Percentiles rank a stretch among this genome's conserved stretches.
These are phyloP conservation scores for Leucogyrophana mollusca DNA, from an alignment of 768 basidiomycete species.

Conservation along the genomic window DNA sequence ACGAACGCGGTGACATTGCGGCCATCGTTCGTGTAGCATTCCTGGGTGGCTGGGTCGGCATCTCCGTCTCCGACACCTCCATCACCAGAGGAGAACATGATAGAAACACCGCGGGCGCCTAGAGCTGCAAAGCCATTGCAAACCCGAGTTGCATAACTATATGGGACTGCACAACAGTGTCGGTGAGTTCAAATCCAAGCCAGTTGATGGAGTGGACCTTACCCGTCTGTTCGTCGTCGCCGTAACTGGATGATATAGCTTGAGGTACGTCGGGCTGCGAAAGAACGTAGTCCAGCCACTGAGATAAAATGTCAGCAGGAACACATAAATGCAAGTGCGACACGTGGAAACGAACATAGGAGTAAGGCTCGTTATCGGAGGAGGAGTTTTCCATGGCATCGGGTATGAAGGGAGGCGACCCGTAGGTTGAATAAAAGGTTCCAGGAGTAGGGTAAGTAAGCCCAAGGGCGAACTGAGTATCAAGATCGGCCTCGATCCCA, in stretches of 20 bases:
- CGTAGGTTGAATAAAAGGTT: conserved; percentile 63
- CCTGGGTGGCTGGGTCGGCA: conserved; percentile 47
- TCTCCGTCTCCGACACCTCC: conserved; percentile 66
- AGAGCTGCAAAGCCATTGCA: conserved; percentile 66
- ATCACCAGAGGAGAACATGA: conserved; percentile 71
- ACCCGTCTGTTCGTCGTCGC: conserved; percentile 73
- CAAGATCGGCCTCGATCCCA: conserved; percentile 65
- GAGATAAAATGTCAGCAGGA: conserved; percentile 8
- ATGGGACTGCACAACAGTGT: conserved; percentile 44
- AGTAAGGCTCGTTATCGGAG: conserved; percentile 51
- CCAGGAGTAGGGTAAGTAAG: conserved; percentile 58
- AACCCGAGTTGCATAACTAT: conserved; percentile 52
- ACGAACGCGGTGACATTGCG: conserved; percentile 52
- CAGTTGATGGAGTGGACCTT: not conserved
- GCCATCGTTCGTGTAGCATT: conserved; percentile 61
- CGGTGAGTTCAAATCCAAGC: not conserved
- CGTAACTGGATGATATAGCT: conserved; percentile 72
- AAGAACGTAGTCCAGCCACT: conserved; percentile 65
- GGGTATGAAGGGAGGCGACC: conserved; percentile 57
- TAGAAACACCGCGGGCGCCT: conserved; percentile 65
- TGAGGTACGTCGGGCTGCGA: conserved; percentile 46
- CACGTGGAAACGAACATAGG: conserved; percentile 28
- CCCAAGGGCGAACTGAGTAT: conserved; percentile 67
- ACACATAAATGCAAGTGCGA: not conserved
- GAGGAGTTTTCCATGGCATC: conserved; percentile 35